A percentile compares a stretch with the other conserved stretches of the same genome.
Evolutionary conservation across 805 yeast species (phyloP).

Genomic region (Wickerhamomyces pijperi): DNA sequence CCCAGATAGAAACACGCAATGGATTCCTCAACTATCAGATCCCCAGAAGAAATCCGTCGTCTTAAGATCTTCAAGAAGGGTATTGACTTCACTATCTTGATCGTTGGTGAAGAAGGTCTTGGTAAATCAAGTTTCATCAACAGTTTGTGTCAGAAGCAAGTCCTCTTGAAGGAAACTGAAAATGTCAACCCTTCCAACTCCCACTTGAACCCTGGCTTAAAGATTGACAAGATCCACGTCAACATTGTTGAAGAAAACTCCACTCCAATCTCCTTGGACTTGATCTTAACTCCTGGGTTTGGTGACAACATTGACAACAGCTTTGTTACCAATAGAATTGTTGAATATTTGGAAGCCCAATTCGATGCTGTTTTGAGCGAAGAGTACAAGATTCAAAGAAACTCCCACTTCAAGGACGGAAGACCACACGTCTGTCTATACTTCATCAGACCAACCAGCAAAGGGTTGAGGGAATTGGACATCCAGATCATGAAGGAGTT

Average conservation of each 20-base stretch:
- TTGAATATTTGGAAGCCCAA: slow-evolving; percentile 54
- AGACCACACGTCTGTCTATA: slow-evolving; percentile 73
- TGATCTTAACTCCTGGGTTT: slow-evolving; percentile 66
- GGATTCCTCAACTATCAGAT: slow-evolving; percentile 2
- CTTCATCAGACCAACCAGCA: slow-evolving; percentile 61
- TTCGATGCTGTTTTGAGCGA: slow-evolving; percentile 64
- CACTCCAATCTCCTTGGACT: slow-evolving; percentile 38
- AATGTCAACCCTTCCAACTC: slow-evolving; percentile 22
- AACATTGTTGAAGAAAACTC: slow-evolving; percentile 49
- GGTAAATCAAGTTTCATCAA: slow-evolving; percentile 70
- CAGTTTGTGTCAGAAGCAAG: slow-evolving; percentile 46
- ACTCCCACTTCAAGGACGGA: slow-evolving; percentile 59
- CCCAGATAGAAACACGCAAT: background rate
- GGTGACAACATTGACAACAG: slow-evolving; percentile 68
- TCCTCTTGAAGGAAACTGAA: slow-evolving; percentile 19
- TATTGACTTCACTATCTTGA: slow-evolving; percentile 53
- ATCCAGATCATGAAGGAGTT: slow-evolving; percentile 58
- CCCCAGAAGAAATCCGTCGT: slow-evolving; percentile 35
- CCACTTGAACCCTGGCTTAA: slow-evolving; percentile 24
- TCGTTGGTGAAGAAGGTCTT: slow-evolving; percentile 62
- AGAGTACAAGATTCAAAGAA: slow-evolving; percentile 64
- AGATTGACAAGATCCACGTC: slow-evolving; percentile 38
- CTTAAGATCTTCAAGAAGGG: slow-evolving; percentile 55
- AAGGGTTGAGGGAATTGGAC: slow-evolving; percentile 63
- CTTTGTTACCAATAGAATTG: slow-evolving; percentile 34